Conservation (phyloP, 345 rosid genomes). For the Gossypium stocksii region DNA sequence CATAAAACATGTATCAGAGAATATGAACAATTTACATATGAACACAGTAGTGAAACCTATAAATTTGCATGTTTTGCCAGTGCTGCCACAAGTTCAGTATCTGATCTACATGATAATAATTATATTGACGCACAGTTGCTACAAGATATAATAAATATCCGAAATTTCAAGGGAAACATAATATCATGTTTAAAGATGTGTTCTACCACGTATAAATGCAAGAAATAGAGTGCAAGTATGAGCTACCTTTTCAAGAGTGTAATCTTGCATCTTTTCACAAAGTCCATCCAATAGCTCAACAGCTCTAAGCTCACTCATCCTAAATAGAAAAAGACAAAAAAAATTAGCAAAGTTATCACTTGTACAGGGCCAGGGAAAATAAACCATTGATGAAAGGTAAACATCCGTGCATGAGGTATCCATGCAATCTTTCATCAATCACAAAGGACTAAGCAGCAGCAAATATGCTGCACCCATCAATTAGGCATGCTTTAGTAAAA, state of each 20-base stretch:
- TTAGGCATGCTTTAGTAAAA: not conserved
- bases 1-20: not conserved
- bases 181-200: not conserved
- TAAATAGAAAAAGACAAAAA: slow-evolving; percentile 22
- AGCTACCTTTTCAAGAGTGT: slow-evolving; percentile 76
- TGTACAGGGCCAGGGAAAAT: not conserved
- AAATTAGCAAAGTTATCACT: not conserved
- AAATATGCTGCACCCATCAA: not conserved
- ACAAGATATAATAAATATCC: not conserved
- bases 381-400: not conserved
- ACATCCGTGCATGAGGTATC: not conserved
- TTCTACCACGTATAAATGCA: not conserved
- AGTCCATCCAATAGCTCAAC: slow-evolving; percentile 89
- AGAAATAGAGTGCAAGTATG: not conserved
- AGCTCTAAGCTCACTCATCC: slow-evolving; percentile 88
- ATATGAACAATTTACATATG: slow-evolving; percentile 1
- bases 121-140: not conserved
- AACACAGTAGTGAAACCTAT: not conserved
- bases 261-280: slow-evolving; percentile 91
- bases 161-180: not conserved
- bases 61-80: not conserved
- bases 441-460: not conserved
- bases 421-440: too few relatives aligned
- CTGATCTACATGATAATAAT: not conserved
- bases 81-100: slow-evolving; percentile 2